These are phyloP conservation scores for Pichia eremophila DNA, from an alignment of 805 yeast genomes.

Conservation along the genomic window DNA sequence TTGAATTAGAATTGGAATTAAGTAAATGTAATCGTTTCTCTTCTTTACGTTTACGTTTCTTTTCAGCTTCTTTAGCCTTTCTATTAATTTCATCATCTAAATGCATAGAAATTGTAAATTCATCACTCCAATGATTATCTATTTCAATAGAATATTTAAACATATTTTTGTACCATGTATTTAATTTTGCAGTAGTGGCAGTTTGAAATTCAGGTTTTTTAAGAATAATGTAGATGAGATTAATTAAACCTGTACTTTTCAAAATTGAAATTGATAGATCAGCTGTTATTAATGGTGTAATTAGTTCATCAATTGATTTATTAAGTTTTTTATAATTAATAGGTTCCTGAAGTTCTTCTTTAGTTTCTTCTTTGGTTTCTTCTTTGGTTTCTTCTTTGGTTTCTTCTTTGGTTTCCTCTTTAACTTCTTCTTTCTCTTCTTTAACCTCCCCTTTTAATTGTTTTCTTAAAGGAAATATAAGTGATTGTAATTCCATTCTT, in stretches of 20 bases:
- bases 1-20: background rate
- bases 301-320: slow-evolving; percentile 15
- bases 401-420: slow-evolving; percentile 2
- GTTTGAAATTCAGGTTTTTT: slow-evolving; percentile 28
- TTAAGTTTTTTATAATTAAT: slow-evolving; percentile 16
- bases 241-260: slow-evolving; percentile 24
- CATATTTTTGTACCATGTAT: slow-evolving; percentile 17
- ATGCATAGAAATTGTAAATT: slow-evolving; percentile 16
- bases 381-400: background rate
- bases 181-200: slow-evolving; percentile 12
- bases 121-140: slow-evolving; percentile 24
- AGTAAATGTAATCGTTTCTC: slow-evolving; percentile 18
- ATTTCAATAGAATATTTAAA: slow-evolving; percentile 20
- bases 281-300: slow-evolving; percentile 19
- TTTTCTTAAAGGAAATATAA: slow-evolving; percentile 14
- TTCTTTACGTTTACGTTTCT: slow-evolving; percentile 25
- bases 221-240: slow-evolving; percentile 25
- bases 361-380: background rate
- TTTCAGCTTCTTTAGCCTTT: slow-evolving; percentile 26
- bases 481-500: slow-evolving; percentile 18
- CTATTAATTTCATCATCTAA: slow-evolving; percentile 14
- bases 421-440: background rate
- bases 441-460: slow-evolving; percentile 1
- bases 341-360: slow-evolving; percentile 5
- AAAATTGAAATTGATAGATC: slow-evolving; percentile 23